A percentile compares a stretch with the other conserved stretches of the same genome.
Evolutionary conservation across 1,284 basidiomycete species (phyloP).

Genomic region (Cutaneotrichosporon sp.): DNA sequence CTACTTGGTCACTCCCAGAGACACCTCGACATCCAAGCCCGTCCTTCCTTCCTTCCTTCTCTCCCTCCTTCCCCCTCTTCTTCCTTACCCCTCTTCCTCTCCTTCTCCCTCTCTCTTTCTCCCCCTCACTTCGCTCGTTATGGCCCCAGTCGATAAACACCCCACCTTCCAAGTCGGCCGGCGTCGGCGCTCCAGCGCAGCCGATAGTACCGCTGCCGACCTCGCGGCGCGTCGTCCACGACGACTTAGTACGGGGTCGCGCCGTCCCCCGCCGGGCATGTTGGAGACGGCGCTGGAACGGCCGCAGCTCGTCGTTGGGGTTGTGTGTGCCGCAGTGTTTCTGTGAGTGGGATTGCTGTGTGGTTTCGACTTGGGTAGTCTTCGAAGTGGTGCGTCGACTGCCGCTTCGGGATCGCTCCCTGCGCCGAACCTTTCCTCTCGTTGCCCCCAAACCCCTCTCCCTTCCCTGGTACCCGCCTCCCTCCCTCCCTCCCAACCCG

Average conservation of each 20-base stretch:
- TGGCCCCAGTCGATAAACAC: slow-evolving; percentile 13
- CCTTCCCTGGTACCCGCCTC: too few relatives aligned
- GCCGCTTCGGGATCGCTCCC: too few relatives aligned
- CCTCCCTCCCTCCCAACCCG: not conserved
- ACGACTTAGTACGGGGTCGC: slow-evolving; percentile 9
- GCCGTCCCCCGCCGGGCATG: slow-evolving; percentile 5
- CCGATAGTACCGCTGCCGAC: slow-evolving; percentile 11
- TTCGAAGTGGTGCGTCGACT: too few relatives aligned
- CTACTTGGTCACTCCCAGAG: too few relatives aligned
- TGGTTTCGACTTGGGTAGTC: not conserved
- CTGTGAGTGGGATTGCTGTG: slow-evolving; percentile 27
- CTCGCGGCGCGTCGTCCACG: slow-evolving; percentile 14
- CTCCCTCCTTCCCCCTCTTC: too few relatives aligned
- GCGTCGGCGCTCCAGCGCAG: slow-evolving; percentile 18
- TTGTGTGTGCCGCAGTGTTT: slow-evolving; percentile 25
- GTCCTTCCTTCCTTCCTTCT: too few relatives aligned
- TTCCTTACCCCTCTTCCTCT: too few relatives aligned
- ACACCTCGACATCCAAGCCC: too few relatives aligned
- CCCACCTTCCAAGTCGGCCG: slow-evolving; percentile 16
- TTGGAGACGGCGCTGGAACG: slow-evolving; percentile 15
- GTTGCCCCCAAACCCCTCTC: too few relatives aligned
- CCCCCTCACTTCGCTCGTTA: not conserved
- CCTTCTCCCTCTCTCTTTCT: too few relatives aligned
- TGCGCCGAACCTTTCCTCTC: too few relatives aligned
- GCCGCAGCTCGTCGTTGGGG: slow-evolving; percentile 24